These are phyloP conservation scores for Gaeumannomyces sp. DNA, from an alignment of 2,329 filamentous ascomycete genomes.

Conservation along the genomic window DNA sequence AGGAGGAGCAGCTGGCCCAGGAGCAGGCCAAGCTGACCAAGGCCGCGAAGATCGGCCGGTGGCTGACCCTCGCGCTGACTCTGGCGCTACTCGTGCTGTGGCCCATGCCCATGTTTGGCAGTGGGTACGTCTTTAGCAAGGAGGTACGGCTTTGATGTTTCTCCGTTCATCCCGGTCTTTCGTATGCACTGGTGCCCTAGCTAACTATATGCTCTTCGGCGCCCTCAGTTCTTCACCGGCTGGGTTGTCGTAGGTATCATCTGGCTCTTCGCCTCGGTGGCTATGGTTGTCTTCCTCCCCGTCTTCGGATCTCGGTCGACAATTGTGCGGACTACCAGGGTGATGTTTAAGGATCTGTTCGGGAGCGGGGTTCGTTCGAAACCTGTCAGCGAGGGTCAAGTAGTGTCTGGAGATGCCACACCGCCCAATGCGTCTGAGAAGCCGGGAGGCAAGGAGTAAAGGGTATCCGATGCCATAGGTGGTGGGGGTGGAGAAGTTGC, in stretches of 20 bases:
- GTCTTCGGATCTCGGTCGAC: constrained; percentile 63
- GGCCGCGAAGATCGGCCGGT: neutral
- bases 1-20: constrained; percentile 5
- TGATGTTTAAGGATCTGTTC: neutral
- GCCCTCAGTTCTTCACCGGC: constrained; percentile 65
- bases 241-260: constrained; percentile 73
- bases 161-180: neutral
- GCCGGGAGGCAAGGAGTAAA: neutral
- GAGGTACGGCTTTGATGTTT: neutral
- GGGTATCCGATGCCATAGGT: neutral
- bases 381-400: neutral
- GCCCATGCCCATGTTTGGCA: constrained; percentile 89
- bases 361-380: neutral
- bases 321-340: neutral
- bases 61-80: constrained; percentile 31
- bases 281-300: constrained; percentile 74
- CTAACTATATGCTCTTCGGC: neutral
- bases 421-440: neutral
- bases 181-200: neutral
- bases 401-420: neutral
- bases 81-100: constrained; percentile 72
- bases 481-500: neutral
- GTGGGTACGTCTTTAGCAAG: constrained; percentile 73
- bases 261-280: constrained; percentile 69
- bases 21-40: constrained; percentile 3